A percentile compares a stretch with the other conserved stretches of the same genome.
phyloP scores from a whole-genome alignment of 176 grass and related monocot genomes.

The Juncus effusus region DNA sequence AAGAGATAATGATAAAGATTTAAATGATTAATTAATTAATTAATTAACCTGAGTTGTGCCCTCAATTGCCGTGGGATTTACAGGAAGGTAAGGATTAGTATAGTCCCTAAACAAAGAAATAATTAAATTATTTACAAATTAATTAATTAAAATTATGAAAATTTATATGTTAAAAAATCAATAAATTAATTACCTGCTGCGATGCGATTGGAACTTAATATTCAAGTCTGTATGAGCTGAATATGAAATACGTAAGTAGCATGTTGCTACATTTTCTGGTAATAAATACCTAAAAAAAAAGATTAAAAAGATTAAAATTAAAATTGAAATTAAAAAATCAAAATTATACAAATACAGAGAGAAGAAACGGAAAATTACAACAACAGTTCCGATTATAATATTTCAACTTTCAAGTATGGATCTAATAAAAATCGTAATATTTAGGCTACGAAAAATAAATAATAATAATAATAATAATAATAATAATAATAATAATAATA shows the following conservation, averaged over 20 bases:
- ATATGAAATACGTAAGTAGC: slow-evolving; percentile 77
- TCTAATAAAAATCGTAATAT: too few species aligned
- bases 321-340: too few species aligned
- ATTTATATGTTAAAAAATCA: not conserved
- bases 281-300: slow-evolving; percentile 63
- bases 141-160: not conserved
- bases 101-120: slow-evolving; percentile 66
- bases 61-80: slow-evolving; percentile 81
- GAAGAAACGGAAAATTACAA: too few species aligned
- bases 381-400: too few species aligned
- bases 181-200: slow-evolving; percentile 60
- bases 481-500: too few species aligned
- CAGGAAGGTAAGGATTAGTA: slow-evolving; percentile 94
- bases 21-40: too few species aligned
- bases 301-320: slow-evolving; percentile 23
- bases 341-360: too few species aligned
- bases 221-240: slow-evolving; percentile 94
- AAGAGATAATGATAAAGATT: slow-evolving; percentile 14
- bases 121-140: not conserved
- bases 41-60: slow-evolving; percentile 63
- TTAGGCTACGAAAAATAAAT: too few species aligned
- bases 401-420: too few species aligned
- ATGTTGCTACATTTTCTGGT: slow-evolving; percentile 73
- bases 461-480: too few species aligned
- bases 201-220: slow-evolving; percentile 95